phyloP scores from a whole-genome alignment of 2,329 filamentous ascomycete species.

The Aureobasidium sp. region DNA sequence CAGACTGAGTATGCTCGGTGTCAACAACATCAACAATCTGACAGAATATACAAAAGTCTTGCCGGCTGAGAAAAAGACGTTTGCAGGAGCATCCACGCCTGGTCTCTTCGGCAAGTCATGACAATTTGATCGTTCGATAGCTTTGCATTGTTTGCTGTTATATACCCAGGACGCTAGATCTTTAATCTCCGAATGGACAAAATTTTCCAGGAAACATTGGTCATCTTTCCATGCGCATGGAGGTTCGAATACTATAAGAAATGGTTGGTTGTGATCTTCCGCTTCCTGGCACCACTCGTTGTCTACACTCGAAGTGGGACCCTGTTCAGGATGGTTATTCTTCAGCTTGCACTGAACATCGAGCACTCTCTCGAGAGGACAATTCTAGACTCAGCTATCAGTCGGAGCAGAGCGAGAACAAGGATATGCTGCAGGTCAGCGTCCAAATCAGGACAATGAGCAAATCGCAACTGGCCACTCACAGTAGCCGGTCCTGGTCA shows the following conservation, averaged over 20 bases:
- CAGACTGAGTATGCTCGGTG: constrained; percentile 19
- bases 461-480: background rate
- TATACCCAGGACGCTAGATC: background rate
- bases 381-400: background rate
- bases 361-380: background rate
- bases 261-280: background rate
- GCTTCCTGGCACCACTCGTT: background rate
- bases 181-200: background rate
- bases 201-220: background rate
- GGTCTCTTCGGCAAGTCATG: background rate
- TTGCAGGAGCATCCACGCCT: background rate
- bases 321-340: no score
- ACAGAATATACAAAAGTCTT: constrained; percentile 20
- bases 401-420: background rate
- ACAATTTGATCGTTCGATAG: background rate
- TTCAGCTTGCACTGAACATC: background rate
- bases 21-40: constrained; percentile 22
- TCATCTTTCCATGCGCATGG: background rate
- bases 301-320: no score
- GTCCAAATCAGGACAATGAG: background rate
- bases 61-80: constrained; percentile 13
- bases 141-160: background rate
- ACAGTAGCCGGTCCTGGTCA: background rate
- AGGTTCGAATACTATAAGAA: no score
- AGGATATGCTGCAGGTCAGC: background rate